These are phyloP conservation scores for Sporisorium reilianum DNA, from an alignment of 1,284 basidiomycete species.

Conservation along the genomic window DNA sequence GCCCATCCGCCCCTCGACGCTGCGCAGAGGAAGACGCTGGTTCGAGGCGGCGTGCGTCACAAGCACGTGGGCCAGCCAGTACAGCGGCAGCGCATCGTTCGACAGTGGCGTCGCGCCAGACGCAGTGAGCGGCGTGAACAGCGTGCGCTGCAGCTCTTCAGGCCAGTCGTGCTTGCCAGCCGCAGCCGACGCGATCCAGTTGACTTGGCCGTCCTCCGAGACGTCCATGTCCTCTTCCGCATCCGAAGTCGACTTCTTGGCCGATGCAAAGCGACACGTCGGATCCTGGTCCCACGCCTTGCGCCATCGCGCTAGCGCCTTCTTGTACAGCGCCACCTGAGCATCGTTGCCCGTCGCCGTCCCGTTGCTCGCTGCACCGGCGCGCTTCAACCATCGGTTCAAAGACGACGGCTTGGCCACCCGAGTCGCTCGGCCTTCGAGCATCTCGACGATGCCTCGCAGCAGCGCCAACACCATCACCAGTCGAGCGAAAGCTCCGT, in stretches of 20 bases:
- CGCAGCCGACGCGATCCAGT: constrained; percentile 10
- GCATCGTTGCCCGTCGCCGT: constrained; percentile 14
- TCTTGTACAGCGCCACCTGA: constrained; percentile 47
- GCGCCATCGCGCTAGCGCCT: constrained; percentile 56
- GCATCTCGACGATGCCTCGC: constrained; percentile 59
- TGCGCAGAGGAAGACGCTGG: constrained; percentile 44
- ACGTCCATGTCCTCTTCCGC: constrained; percentile 12
- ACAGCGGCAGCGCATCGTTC: constrained; percentile 62
- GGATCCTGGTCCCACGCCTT: constrained; percentile 58
- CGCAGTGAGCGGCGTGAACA: constrained; percentile 58
- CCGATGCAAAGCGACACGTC: constrained; percentile 53
- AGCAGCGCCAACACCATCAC: constrained; percentile 59
- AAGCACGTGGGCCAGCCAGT: constrained; percentile 60
- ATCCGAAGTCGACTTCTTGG: constrained; percentile 10
- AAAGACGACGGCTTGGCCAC: constrained; percentile 50
- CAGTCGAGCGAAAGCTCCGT: constrained; percentile 60
- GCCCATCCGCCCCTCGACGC: constrained; percentile 28
- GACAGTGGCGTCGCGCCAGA: constrained; percentile 60
- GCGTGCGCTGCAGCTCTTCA: constrained; percentile 24
- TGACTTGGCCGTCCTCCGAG: constrained; percentile 7
- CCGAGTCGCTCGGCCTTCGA: constrained; percentile 47
- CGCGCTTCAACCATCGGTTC: constrained; percentile 36
- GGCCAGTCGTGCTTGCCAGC: constrained; percentile 29
- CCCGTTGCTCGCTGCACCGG: constrained; percentile 8
- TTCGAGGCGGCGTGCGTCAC: constrained; percentile 56